phyloP scores from a whole-genome alignment of 805 yeast genomes.

The Schizosaccharomyces octosporus region DNA sequence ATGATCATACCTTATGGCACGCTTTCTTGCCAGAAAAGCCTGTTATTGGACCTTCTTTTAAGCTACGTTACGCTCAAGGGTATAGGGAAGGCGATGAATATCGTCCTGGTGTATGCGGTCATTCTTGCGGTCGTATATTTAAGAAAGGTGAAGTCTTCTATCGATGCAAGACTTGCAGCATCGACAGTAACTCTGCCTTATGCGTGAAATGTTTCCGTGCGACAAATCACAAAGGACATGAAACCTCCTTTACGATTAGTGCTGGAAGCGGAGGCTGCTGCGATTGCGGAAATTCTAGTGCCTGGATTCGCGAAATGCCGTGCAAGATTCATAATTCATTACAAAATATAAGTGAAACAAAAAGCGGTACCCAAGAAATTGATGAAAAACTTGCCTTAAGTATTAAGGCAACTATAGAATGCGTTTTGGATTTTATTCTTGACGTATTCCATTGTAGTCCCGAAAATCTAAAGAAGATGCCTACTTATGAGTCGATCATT shows the following conservation, averaged over 20 bases:
- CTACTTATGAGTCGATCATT: conserved; percentile 12
- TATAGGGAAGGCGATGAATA: neutral
- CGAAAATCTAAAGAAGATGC: conserved; percentile 3
- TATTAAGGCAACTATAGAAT: conserved; percentile 20
- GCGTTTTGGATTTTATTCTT: conserved; percentile 31
- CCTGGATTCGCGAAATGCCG: neutral
- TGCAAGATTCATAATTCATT: neutral
- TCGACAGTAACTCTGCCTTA: conserved; percentile 62
- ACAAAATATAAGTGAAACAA: neutral
- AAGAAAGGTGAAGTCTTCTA: conserved; percentile 61
- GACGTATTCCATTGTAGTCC: conserved; percentile 21
- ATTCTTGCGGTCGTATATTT: conserved; percentile 43
- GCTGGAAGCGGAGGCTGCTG: conserved; percentile 58
- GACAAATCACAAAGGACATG: conserved; percentile 47
- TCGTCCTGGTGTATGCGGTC: neutral
- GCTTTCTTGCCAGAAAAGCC: neutral
- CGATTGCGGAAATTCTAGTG: conserved; percentile 68
- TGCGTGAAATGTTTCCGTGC: conserved; percentile 56
- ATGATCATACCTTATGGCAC: neutral
- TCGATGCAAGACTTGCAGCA: conserved; percentile 39
- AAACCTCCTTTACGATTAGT: conserved; percentile 35
- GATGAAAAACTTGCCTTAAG: conserved; percentile 22
- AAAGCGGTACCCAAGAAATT: neutral
- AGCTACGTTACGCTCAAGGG: neutral
- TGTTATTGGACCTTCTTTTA: neutral